Evolutionary conservation across 352 stramenopile genomes (phyloP), one percentile per base, ranked within the genome.

Genomic region (Phytophthora tubulina): DNA sequence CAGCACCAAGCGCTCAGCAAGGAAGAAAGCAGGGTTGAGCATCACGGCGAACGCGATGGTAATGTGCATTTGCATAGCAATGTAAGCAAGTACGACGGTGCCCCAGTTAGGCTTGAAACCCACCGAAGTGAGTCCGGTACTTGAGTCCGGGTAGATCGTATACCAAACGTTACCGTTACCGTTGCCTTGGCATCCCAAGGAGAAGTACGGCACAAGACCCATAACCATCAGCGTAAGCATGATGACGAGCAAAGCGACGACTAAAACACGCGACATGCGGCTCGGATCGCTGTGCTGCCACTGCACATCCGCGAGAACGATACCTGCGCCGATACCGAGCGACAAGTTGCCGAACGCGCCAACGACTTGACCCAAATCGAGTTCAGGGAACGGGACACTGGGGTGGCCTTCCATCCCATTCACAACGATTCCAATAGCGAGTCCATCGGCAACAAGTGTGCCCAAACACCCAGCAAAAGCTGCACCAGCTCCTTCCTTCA

Each of bases 291-390:
- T 75, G 61, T 75, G 67, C 41, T 75, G 67, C 27, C 67, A 60
- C 31, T 75, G 67, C 15, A 75, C 58, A 15, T 75, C 61, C 8
- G 67, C 60, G 3, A 75, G 52, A 4, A 75, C 67, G 17, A 75
- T 70, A 0, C 60, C 81, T 6, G 81, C 84, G 8, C 72, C 80
- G 55, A 90, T 90, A 10, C 80, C 80, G 21, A 91, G 77, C 14
- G 73, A 85, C 36, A 91, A 67, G 61, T 83, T 91, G 41, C 81
- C 84, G 54, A 91, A 91, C 0, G 76, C 78, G 21, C 63, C 81
- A 11, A 76, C 63, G 36, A 88, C 73, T 71, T 87, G 80, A 13
- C 76, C 72, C 31, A 90, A 75, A 21, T 67, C 63, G 55, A 90
- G 67, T 0, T 80, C 64, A 3, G 82, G 82, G 17, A 44, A 52